Evolutionary conservation across 495 filamentous ascomycete genomes (phyloP), one percentile per base, ranked within the genome.

Genomic region (Lophiotrema nucula): DNA sequence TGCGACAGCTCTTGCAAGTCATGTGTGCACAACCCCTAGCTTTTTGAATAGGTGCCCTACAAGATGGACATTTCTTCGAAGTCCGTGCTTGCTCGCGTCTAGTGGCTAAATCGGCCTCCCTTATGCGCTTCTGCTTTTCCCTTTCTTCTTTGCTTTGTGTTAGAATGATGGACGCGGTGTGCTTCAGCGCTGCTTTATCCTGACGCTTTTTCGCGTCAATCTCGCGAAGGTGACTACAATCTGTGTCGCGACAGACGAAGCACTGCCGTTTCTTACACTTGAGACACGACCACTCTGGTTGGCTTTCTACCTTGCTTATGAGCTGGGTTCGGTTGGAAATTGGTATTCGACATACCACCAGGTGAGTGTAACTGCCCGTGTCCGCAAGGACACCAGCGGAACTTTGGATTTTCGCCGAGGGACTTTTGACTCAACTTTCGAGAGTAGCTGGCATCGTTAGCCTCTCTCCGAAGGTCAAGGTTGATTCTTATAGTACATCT

Each of bases 11-110:
- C 16, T 47, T 47, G 21, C 43, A 47, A 21, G 43, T 47, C 43
- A 47, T 47, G 26, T 47, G 43, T 22, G 43, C 43, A 16, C 43
- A 47, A 4, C 43, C 43, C 21, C 43, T 23, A 47, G 22, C 43
- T 25, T 47, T 47, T 8, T 47, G 21, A 8, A 47, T 47, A 10
- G 12, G 11, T 8, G 21, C 21, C 26, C 23, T 47, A 47, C 43
- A 47, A 16, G 43, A 10, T 22, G 43, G 43, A 16, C 43, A 47
- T 16, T 47, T 47, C 21, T 47, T 47, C 21, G 43, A 47, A 22
- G 21, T 47, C 3, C 43, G 43, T 16, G 31, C 31, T 35, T 35
- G 31, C 31, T 35, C 31, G n/a, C 31, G 31, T 35, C n/a, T 35
- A n/a, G 8, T 16, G 11, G 11, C 43, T 3, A 23, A 6, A 3